Conservation (phyloP, 768 basidiomycete genomes). For the Myochromella boudieri region DNA sequence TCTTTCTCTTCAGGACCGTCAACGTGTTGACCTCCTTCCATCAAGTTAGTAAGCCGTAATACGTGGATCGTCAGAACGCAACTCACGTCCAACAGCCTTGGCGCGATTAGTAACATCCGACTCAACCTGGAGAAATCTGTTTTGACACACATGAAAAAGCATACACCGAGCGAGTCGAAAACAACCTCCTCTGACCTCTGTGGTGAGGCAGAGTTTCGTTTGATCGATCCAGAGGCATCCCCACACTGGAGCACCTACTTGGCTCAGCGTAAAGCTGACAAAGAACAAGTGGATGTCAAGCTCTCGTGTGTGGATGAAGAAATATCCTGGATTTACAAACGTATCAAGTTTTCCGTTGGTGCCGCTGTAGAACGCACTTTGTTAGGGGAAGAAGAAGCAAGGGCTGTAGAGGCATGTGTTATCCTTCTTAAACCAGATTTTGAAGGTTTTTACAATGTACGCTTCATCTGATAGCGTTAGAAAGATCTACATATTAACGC, state of each 20-base stretch:
- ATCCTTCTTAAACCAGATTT: neutral
- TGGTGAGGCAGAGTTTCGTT: slow-evolving; percentile 2
- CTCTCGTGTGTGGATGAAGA: neutral
- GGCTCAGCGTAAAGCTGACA: neutral
- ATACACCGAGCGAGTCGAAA: neutral
- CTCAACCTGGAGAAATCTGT: neutral
- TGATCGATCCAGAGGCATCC: neutral
- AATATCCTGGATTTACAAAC: neutral
- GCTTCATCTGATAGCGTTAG: neutral
- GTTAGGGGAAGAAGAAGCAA: neutral
- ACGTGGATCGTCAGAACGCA: too few relatives aligned
- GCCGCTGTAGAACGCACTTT: neutral
- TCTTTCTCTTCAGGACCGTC: too few relatives aligned
- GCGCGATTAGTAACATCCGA: neutral
- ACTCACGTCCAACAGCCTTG: neutral
- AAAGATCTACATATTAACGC: too few relatives aligned
- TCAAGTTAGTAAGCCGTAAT: neutral
- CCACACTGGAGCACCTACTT: neutral
- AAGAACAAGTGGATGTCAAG: neutral
- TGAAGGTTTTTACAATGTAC: neutral
- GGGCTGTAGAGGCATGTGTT: neutral
- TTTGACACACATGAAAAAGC: neutral
- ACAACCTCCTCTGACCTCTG: neutral
- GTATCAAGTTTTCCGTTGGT: neutral
- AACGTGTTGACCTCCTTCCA: too few relatives aligned